Percentiles rank a stretch among this genome's conserved stretches.
phyloP scores from a whole-genome alignment of 2,329 filamentous ascomycete species.

The Hymenoscyphus albidus region DNA sequence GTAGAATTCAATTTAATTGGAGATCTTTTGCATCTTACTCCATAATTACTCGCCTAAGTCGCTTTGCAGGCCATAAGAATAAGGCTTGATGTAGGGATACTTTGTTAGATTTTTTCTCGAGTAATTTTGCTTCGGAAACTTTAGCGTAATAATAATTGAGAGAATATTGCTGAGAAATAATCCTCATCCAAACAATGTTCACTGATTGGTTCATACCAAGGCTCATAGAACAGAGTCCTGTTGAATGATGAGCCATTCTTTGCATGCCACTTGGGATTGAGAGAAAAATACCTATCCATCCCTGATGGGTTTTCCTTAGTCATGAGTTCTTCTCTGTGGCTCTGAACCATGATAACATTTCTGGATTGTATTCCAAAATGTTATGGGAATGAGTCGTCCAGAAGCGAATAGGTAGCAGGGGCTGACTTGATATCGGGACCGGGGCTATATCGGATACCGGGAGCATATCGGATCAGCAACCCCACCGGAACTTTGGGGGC shows the following conservation, averaged over 20 bases:
- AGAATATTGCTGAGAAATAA: too few relatives aligned
- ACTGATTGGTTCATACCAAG: conserved; percentile 17
- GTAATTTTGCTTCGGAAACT: too few relatives aligned
- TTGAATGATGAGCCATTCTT: neutral
- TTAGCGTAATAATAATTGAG: too few relatives aligned
- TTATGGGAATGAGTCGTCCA: neutral
- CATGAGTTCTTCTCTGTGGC: neutral
- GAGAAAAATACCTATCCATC: conserved; percentile 5
- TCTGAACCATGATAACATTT: neutral
- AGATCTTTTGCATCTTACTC: too few relatives aligned
- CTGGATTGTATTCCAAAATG: too few relatives aligned
- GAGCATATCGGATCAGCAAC: neutral
- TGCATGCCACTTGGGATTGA: neutral
- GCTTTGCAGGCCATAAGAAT: too few relatives aligned
- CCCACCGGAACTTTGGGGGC: neutral
- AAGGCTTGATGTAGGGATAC: too few relatives aligned
- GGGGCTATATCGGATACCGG: neutral
- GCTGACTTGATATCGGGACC: neutral
- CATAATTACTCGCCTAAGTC: too few relatives aligned
- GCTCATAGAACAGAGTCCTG: conserved; percentile 30
- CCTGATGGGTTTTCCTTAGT: neutral
- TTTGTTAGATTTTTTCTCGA: too few relatives aligned
- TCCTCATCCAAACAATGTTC: too few relatives aligned
- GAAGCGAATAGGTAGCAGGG: neutral
- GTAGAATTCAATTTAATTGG: too few relatives aligned